phyloP scores from a whole-genome alignment of 371 early-diverging fungal genomes.

The Rhizopus microsporus region DNA sequence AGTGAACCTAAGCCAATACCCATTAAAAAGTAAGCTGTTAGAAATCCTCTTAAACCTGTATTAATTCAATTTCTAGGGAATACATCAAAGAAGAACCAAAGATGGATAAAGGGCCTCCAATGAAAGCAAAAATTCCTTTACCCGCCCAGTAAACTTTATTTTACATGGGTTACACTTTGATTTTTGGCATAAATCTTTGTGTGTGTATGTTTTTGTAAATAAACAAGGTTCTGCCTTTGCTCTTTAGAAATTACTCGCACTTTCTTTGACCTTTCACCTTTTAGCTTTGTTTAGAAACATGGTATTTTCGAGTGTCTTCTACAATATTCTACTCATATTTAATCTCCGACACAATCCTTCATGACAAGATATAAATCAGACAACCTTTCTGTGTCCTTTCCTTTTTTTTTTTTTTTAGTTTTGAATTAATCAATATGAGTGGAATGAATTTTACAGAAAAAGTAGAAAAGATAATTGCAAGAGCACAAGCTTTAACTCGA shows the following conservation, averaged over 20 bases:
- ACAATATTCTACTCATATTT: too few species aligned
- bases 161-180: too few species aligned
- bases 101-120: too few species aligned
- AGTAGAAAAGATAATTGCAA: constrained; percentile 64
- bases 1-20: not conserved
- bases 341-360: not conserved
- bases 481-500: constrained; percentile 74
- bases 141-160: too few species aligned
- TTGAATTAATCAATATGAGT: constrained; percentile 39
- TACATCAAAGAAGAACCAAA: not conserved
- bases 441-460: constrained; percentile 90
- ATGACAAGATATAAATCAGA: not conserved
- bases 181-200: too few species aligned
- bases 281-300: too few species aligned
- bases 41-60: not conserved
- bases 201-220: too few species aligned
- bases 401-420: constrained; percentile 3
- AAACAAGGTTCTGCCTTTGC: too few species aligned
- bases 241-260: too few species aligned
- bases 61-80: not conserved
- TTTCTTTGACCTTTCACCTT: too few species aligned
- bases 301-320: too few species aligned
- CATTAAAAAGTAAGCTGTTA: not conserved
- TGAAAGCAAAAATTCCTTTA: too few species aligned
- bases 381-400: not conserved